A percentile compares a stretch with the other conserved stretches of the same genome.
These are phyloP conservation scores for Tetrahymena malaccensis DNA, from an alignment of 73 alveolate species.

Conservation along the genomic window DNA sequence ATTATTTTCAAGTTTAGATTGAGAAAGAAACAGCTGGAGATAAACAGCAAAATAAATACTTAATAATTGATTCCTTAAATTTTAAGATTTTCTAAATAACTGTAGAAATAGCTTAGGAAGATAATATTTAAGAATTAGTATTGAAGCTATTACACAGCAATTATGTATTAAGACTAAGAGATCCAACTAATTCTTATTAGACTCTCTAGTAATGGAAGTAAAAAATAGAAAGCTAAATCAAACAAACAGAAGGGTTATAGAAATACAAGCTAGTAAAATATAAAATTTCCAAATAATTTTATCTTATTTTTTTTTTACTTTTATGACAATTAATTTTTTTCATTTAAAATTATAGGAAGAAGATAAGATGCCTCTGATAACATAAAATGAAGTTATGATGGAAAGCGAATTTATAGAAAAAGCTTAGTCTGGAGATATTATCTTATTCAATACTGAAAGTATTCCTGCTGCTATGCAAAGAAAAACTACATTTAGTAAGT, in stretches of 20 bases:
- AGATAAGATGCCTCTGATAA: neutral
- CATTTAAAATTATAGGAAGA: neutral
- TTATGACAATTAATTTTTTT: neutral
- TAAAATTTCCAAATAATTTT: neutral
- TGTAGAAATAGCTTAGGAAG: neutral
- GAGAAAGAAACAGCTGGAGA: neutral
- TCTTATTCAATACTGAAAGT: neutral
- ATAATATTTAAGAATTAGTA: neutral
- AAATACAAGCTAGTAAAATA: neutral
- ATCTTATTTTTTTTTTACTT: neutral
- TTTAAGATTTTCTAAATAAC: neutral
- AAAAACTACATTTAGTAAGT: neutral
- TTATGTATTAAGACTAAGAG: neutral
- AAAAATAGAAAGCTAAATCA: neutral
- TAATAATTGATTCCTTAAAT: neutral
- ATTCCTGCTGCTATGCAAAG: neutral
- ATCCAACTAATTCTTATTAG: neutral
- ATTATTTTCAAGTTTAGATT: neutral
- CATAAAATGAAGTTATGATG: neutral
- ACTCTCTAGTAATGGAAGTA: neutral
- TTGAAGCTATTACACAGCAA: neutral
- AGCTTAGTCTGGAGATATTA: neutral
- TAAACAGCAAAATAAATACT: neutral
- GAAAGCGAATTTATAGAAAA: neutral
- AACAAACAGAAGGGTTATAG: neutral